phyloP scores from a whole-genome alignment of 208 protist species.

The Acanthamoeba triangularis region DNA sequence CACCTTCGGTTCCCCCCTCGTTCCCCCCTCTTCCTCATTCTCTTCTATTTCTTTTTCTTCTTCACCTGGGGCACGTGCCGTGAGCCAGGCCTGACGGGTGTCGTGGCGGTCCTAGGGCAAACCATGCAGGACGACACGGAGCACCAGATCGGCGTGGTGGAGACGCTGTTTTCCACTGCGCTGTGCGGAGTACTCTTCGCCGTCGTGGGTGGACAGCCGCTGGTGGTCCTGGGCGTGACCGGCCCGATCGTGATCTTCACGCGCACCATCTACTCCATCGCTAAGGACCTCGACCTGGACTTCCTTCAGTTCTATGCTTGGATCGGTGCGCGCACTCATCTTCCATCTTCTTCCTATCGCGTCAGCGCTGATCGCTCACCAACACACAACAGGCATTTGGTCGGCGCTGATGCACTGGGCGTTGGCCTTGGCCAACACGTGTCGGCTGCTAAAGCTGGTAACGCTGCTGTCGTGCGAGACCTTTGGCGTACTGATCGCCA shows the following conservation, averaged over 20 bases:
- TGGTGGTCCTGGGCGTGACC: constrained; percentile 83
- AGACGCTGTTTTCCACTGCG: constrained; percentile 78
- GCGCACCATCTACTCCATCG: constrained; percentile 77
- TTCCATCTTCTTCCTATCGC: too few species aligned
- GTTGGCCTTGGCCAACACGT: constrained; percentile 74
- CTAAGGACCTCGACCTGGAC: constrained; percentile 60
- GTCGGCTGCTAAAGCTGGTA: constrained; percentile 55
- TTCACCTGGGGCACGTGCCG: neutral
- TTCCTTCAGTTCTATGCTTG: constrained; percentile 80
- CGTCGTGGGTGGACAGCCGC: constrained; percentile 74
- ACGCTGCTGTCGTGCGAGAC: constrained; percentile 80
- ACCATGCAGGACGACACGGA: constrained; percentile 50
- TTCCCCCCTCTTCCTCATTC: too few species aligned
- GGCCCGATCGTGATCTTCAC: constrained; percentile 81
- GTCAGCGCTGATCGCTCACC: neutral
- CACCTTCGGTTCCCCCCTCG: constrained; percentile 48
- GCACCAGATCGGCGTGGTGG: constrained; percentile 39
- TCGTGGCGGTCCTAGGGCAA: neutral
- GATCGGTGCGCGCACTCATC: constrained; percentile 20
- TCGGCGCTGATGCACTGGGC: constrained; percentile 78
- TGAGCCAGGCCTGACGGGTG: neutral
- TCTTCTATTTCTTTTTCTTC: too few species aligned
- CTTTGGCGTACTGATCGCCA: constrained; percentile 82
- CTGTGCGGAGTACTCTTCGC: constrained; percentile 79
- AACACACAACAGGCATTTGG: constrained; percentile 73